Evolutionary conservation across 352 stramenopile species (phyloP).

Genomic region (Pythium apleroticum): DNA sequence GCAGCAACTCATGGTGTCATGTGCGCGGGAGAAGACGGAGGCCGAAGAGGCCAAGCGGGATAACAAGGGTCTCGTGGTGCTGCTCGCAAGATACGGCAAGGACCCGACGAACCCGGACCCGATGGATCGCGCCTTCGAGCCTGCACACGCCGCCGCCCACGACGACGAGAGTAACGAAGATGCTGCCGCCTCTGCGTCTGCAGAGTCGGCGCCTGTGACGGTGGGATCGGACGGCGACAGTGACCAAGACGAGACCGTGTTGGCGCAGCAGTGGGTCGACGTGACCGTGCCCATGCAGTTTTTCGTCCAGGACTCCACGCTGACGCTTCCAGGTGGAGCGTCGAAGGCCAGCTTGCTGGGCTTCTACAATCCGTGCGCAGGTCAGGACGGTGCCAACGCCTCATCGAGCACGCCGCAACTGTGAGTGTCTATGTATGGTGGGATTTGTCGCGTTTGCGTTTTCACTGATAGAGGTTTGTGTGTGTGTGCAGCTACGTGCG

Average conservation of each 20-base stretch:
- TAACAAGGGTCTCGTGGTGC: conserved; percentile 64
- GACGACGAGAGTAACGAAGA: conserved; percentile 1
- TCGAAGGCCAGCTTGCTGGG: conserved; percentile 73
- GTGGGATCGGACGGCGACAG: conserved; percentile 19
- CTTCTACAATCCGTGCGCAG: conserved; percentile 83
- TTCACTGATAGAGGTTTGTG: neutral
- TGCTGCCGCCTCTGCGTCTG: neutral
- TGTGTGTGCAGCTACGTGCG: conserved; percentile 58
- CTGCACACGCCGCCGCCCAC: neutral
- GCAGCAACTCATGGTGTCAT: conserved; percentile 71
- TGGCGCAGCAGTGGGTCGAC: conserved; percentile 63
- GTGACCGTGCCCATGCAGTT: conserved; percentile 82
- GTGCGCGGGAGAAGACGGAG: conserved; percentile 58
- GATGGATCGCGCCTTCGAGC: conserved; percentile 24
- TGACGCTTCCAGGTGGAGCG: conserved; percentile 42
- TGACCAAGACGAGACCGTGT: conserved; percentile 25
- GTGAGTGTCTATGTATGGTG: conserved; percentile 32
- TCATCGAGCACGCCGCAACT: conserved; percentile 46
- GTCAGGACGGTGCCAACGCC: conserved; percentile 39
- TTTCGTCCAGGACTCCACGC: conserved; percentile 70
- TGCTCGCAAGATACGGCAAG: conserved; percentile 73
- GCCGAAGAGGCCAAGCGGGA: conserved; percentile 39
- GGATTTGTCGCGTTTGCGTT: no score
- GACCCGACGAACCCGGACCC: conserved; percentile 62
- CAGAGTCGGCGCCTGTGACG: conserved; percentile 15